Conservation (phyloP, 495 filamentous ascomycete genomes). For the Cenococcum geophilum region DNA sequence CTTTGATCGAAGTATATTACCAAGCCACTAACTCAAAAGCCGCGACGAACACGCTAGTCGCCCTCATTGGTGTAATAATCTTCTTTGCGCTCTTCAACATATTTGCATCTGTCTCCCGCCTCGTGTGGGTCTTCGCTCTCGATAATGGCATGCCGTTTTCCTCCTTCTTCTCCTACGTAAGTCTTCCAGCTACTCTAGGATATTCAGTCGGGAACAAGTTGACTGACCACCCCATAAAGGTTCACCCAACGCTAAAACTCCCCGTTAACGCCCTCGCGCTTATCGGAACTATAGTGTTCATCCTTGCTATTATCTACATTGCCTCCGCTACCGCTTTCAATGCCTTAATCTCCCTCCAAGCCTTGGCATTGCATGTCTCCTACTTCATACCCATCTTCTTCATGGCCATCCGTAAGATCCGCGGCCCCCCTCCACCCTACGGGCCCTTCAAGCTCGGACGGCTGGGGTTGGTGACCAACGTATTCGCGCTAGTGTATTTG, state of each 20-base stretch:
- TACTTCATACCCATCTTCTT: conserved; percentile 29
- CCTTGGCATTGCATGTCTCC: conserved; percentile 17
- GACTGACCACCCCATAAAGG: conserved; percentile 14
- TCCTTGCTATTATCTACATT: conserved; percentile 57
- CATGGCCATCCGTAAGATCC: conserved; percentile 7
- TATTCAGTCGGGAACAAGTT: no score
- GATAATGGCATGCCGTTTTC: conserved; percentile 52
- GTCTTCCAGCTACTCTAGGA: no score
- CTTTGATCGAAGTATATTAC: conserved; percentile 29
- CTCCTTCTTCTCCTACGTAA: conserved; percentile 44
- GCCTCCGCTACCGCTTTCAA: conserved; percentile 53
- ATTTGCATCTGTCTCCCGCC: conserved; percentile 49
- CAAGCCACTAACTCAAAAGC: conserved; percentile 19
- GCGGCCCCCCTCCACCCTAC: conserved; percentile 14
- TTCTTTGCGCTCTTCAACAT: conserved; percentile 45
- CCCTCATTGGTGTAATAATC: conserved; percentile 35
- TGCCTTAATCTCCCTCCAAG: conserved; percentile 44
- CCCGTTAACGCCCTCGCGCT: conserved; percentile 35
- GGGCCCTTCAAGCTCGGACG: conserved; percentile 32
- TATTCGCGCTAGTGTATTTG: conserved; percentile 41
- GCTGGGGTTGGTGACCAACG: conserved; percentile 41
- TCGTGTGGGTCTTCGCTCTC: conserved; percentile 53
- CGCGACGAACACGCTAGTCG: conserved; percentile 15
- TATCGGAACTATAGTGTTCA: conserved; percentile 39
- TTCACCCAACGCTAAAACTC: conserved; percentile 41